These are phyloP conservation scores for Prunus fruticosa DNA, from an alignment of 306 rosid species.

Conservation along the genomic window DNA sequence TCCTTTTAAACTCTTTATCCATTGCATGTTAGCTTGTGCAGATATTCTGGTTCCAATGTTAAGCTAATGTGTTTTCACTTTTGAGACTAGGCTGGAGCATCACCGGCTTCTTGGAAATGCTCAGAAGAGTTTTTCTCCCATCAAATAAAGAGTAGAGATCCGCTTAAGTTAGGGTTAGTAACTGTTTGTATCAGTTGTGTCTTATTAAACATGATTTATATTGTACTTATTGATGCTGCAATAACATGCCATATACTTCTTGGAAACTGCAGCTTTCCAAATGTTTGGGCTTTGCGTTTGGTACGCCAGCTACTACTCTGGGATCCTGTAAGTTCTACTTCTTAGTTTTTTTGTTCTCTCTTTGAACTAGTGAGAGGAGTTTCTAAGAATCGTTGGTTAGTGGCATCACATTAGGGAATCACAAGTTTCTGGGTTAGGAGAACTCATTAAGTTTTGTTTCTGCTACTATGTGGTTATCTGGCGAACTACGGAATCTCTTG, in stretches of 20 bases:
- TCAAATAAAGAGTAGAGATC: constrained; percentile 86
- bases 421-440: neutral
- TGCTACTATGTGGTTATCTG: neutral
- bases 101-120: constrained; percentile 98
- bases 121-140: constrained; percentile 82
- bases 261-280: constrained; percentile 61
- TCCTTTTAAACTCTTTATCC: neutral
- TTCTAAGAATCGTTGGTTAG: neutral
- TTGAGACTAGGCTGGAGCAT: constrained; percentile 53
- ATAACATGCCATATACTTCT: constrained; percentile 7
- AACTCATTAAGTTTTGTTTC: neutral
- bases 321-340: constrained; percentile 68
- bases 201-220: constrained; percentile 1
- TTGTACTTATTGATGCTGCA: constrained; percentile 1
- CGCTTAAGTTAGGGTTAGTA: constrained; percentile 85
- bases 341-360: neutral
- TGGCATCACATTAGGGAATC: neutral
- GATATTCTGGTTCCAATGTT: neutral
- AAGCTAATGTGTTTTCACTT: neutral
- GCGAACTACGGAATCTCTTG: neutral
- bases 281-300: constrained; percentile 74
- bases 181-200: constrained; percentile 11
- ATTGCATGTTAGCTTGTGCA: neutral
- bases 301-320: constrained; percentile 77
- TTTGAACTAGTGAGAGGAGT: neutral